Evolutionary conservation across 2,329 filamentous ascomycete species (phyloP).

Genomic region (Tolypocladium nubicola): DNA sequence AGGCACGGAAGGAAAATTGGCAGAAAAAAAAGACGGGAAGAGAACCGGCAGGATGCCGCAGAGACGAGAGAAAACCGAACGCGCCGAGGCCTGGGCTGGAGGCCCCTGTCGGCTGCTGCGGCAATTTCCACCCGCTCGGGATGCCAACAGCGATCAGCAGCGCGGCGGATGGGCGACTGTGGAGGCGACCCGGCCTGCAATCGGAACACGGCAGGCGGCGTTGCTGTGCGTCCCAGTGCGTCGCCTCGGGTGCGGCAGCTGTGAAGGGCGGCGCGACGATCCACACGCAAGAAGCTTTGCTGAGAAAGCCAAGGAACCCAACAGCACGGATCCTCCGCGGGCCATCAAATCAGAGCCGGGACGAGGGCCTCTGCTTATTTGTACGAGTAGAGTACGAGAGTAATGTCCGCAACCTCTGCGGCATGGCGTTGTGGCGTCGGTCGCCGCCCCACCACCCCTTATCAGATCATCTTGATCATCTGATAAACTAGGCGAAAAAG

Average conservation of each 20-base stretch:
- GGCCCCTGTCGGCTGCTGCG: background rate
- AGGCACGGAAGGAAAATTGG: background rate
- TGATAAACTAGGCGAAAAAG: background rate
- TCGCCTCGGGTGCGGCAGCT: no score
- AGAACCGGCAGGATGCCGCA: background rate
- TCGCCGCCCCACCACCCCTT: background rate
- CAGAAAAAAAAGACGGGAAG: background rate
- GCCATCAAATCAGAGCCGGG: no score
- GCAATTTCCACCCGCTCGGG: background rate
- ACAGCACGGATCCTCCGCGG: no score
- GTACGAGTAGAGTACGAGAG: no score
- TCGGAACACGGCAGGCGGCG: background rate
- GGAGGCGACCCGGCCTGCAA: background rate
- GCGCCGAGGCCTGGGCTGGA: background rate
- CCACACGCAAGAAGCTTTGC: no score
- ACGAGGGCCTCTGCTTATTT: no score
- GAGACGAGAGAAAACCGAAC: background rate
- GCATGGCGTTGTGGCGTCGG: background rate
- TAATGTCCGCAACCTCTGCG: no score
- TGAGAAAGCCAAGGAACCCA: no score
- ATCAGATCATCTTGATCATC: constrained; percentile 3
- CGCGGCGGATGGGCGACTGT: background rate
- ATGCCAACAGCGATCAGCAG: background rate
- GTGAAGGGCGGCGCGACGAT: no score
- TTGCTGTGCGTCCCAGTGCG: background rate